These are phyloP conservation scores for Eucalyptus virginea DNA, from an alignment of 345 rosid species.

Conservation along the genomic window DNA sequence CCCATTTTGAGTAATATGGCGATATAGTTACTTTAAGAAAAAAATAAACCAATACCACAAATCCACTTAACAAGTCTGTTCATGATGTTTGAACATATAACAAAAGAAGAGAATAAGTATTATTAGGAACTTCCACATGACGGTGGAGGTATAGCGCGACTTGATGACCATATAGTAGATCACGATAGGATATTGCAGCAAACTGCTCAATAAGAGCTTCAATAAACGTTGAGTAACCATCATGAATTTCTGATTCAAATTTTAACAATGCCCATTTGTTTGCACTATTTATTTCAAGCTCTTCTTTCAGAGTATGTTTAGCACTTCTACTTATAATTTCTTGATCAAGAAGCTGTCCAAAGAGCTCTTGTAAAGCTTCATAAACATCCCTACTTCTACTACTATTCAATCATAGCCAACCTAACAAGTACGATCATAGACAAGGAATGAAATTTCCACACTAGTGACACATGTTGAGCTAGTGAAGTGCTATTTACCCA, in stretches of 20 bases:
- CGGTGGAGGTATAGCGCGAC: slow-evolving; percentile 60
- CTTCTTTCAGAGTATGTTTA: not conserved
- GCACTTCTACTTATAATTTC: slow-evolving; percentile 2
- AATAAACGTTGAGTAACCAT: slow-evolving; percentile 55
- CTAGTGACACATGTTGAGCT: slow-evolving; percentile 40
- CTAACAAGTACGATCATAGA: slow-evolving; percentile 55
- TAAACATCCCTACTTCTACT: slow-evolving; percentile 45
- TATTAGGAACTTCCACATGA: slow-evolving; percentile 27
- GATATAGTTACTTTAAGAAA: not conserved
- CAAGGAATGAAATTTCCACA: slow-evolving; percentile 85
- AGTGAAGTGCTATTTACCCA: slow-evolving; percentile 22
- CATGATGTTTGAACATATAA: not conserved
- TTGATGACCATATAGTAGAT: slow-evolving; percentile 59
- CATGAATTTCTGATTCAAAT: slow-evolving; percentile 59
- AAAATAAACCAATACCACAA: not conserved
- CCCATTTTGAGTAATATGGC: not conserved
- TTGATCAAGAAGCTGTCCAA: slow-evolving; percentile 54
- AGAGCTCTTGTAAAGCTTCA: slow-evolving; percentile 60
- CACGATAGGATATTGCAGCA: slow-evolving; percentile 72
- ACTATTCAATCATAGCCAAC: slow-evolving; percentile 64
- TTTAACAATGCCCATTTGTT: slow-evolving; percentile 21
- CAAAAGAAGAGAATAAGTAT: not conserved
- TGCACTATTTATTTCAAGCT: slow-evolving; percentile 2
- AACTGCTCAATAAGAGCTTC: slow-evolving; percentile 76
- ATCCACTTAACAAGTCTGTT: not conserved